phyloP scores from a whole-genome alignment of 768 basidiomycete genomes.

The Kwoniella bestiolae region DNA sequence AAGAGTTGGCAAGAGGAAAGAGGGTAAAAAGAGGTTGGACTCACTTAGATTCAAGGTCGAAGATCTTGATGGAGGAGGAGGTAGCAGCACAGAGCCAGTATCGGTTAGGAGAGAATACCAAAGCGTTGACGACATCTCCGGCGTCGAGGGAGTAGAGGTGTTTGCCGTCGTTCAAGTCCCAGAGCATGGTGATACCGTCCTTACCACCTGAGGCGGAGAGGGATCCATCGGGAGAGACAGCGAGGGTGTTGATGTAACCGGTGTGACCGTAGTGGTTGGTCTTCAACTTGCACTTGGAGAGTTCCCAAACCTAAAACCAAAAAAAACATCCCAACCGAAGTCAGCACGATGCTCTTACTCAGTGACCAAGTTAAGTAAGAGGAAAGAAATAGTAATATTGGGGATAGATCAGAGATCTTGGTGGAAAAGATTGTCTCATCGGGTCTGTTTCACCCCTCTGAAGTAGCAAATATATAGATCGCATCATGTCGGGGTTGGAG shows the following conservation, averaged over 20 bases:
- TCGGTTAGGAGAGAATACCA: conserved; percentile 99
- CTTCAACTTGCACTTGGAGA: conserved; percentile 99
- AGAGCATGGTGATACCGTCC: conserved; percentile 99
- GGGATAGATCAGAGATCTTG: conserved; percentile 73
- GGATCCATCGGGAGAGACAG: conserved; percentile 98
- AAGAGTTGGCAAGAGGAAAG: too few species aligned
- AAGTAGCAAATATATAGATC: conserved; percentile 84
- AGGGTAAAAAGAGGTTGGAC: conserved; percentile 56
- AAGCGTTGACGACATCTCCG: conserved; percentile 96
- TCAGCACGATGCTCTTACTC: conserved; percentile 9
- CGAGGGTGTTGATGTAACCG: conserved; percentile 97
- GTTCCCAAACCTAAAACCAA: conserved; percentile 87
- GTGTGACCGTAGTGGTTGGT: conserved; percentile 99
- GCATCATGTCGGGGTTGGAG: conserved; percentile 58
- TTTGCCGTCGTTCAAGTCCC: conserved; percentile 99
- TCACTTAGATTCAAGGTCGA: conserved; percentile 98
- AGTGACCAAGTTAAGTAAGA: conserved; percentile 53
- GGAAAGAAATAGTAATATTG: conserved; percentile 56
- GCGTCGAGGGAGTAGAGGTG: conserved; percentile 99
- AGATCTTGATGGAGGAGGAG: conserved; percentile 96
- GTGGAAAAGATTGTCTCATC: conserved; percentile 78
- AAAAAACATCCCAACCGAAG: too few species aligned
- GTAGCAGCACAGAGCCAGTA: conserved; percentile 99
- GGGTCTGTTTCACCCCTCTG: conserved; percentile 67
- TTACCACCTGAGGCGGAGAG: conserved; percentile 99